These are phyloP conservation scores for Mercurialis annua DNA, from an alignment of 345 rosid genomes.

Conservation along the genomic window DNA sequence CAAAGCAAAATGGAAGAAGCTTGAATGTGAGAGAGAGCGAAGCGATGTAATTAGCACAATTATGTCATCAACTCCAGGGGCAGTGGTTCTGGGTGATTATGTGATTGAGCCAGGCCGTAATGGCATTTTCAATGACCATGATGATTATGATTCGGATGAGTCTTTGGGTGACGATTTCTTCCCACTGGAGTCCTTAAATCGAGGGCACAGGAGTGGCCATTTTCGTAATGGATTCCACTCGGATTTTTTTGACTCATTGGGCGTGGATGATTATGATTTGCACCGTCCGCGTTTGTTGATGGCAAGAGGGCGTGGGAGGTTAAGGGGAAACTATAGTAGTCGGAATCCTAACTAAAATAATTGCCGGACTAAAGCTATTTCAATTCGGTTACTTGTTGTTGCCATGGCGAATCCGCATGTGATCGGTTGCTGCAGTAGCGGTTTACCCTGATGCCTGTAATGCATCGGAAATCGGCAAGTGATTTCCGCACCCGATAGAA, in stretches of 20 bases:
- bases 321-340: slow-evolving; percentile 41
- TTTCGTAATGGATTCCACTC: slow-evolving; percentile 28
- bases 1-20: slow-evolving; percentile 74
- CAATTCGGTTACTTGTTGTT: background rate
- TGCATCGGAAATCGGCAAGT: background rate
- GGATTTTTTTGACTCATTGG: slow-evolving; percentile 40
- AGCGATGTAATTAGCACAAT: slow-evolving; percentile 70
- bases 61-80: slow-evolving; percentile 76
- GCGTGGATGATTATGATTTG: slow-evolving; percentile 37
- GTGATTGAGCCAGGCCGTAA: slow-evolving; percentile 67
- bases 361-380: background rate
- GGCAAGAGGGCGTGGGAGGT: slow-evolving; percentile 44
- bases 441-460: slow-evolving; percentile 22
- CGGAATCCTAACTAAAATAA: slow-evolving; percentile 4
- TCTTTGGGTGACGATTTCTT: slow-evolving; percentile 39
- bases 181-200: slow-evolving; percentile 39
- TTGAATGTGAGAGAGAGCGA: slow-evolving; percentile 63
- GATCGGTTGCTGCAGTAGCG: slow-evolving; percentile 16
- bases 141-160: slow-evolving; percentile 58
- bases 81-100: slow-evolving; percentile 77
- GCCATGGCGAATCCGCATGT: slow-evolving; percentile 8
- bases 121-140: slow-evolving; percentile 33
- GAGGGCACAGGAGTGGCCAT: slow-evolving; percentile 28
- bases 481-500: background rate
- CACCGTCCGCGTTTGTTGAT: slow-evolving; percentile 30